Conservation (phyloP, 225 moss, liverwort and hornwort genomes). For the Pleurozium schreberi region DNA sequence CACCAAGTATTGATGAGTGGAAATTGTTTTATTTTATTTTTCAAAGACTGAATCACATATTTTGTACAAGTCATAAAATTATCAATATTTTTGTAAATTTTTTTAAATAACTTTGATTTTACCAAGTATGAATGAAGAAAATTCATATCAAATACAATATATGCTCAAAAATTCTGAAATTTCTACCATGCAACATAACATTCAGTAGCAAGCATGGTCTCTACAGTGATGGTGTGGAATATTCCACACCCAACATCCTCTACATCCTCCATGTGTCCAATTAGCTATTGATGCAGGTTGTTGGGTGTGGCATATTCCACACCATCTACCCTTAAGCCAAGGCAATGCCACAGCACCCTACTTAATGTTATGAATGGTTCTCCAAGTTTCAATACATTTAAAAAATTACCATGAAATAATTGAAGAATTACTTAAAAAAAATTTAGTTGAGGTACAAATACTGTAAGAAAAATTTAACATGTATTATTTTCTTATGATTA, state of each 20-base stretch:
- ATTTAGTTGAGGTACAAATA: background rate
- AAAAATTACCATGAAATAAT: background rate
- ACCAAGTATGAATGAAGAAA: background rate
- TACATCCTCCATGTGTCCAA: no score
- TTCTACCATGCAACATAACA: no score
- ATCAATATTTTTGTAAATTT: background rate
- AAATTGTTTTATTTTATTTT: background rate
- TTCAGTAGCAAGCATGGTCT: no score
- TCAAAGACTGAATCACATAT: background rate
- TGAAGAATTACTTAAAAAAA: background rate
- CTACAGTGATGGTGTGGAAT: no score
- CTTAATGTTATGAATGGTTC: no score
- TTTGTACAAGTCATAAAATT: background rate
- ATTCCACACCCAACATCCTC: no score
- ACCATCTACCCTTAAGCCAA: no score
- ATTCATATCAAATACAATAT: background rate
- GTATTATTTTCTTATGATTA: no score
- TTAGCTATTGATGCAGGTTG: no score
- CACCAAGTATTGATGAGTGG: background rate
- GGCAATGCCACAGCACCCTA: no score
- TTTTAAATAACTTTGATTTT: background rate
- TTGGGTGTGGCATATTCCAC: no score
- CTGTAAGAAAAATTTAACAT: background rate
- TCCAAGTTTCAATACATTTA: background rate
- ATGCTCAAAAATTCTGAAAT: background rate